phyloP scores from a whole-genome alignment of 768 basidiomycete species.

The Holtermannia corniformis region DNA sequence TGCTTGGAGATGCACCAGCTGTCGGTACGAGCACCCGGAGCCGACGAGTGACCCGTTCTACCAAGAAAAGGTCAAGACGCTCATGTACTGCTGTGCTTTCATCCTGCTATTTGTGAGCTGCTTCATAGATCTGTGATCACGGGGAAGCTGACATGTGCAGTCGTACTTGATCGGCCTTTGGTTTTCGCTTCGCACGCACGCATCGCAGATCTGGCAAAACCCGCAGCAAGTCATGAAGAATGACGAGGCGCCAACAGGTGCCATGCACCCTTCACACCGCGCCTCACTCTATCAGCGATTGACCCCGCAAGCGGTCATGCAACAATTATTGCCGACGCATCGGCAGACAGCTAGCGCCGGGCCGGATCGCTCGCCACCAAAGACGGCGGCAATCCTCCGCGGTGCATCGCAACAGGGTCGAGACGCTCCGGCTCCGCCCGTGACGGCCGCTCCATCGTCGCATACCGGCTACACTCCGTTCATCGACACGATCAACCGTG shows the following conservation, averaged over 20 bases:
- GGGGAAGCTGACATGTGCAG: slow-evolving; percentile 44
- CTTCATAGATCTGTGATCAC: neutral
- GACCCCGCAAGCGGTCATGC: slow-evolving; percentile 40
- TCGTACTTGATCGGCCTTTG: slow-evolving; percentile 94
- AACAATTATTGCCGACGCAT: slow-evolving; percentile 35
- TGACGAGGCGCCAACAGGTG: slow-evolving; percentile 30
- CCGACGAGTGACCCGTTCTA: slow-evolving; percentile 93
- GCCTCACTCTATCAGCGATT: slow-evolving; percentile 36
- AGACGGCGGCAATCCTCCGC: neutral
- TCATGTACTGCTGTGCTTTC: slow-evolving; percentile 93
- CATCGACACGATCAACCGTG: slow-evolving; percentile 24
- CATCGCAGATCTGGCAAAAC: slow-evolving; percentile 98
- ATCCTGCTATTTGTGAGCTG: slow-evolving; percentile 74
- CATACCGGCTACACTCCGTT: slow-evolving; percentile 39
- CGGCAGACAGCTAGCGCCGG: slow-evolving; percentile 1
- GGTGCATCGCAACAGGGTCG: neutral
- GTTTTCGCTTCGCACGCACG: slow-evolving; percentile 98
- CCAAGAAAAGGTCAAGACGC: slow-evolving; percentile 81
- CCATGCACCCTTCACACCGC: slow-evolving; percentile 37
- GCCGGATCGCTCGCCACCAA: neutral
- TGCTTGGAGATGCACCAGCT: slow-evolving; percentile 82
- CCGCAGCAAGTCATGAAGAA: slow-evolving; percentile 50
- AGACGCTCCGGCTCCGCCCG: neutral
- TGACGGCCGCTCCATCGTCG: slow-evolving; percentile 36
- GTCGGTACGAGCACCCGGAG: slow-evolving; percentile 89